Percentiles rank a stretch among this genome's conserved stretches.
Evolutionary conservation across 164 flowering plant genomes (phyloP).

Genomic region (Brasenia schreberi): DNA sequence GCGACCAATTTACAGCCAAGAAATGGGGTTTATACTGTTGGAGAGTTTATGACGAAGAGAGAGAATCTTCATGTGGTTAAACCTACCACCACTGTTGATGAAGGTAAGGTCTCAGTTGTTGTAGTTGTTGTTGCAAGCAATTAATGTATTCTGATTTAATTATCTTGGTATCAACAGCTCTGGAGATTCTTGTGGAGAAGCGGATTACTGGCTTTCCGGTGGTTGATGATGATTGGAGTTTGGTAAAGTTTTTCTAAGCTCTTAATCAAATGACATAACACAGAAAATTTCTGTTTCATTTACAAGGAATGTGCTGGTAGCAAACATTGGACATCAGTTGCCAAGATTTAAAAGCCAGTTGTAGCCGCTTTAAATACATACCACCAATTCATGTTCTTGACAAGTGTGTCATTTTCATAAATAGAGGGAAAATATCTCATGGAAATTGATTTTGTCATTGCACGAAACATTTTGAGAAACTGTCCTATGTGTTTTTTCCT

Average conservation of each 20-base stretch:
- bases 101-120: slow-evolving; percentile 32
- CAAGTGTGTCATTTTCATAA: too few species aligned
- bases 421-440: too few species aligned
- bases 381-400: not conserved
- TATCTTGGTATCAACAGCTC: slow-evolving; percentile 31
- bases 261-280: not conserved
- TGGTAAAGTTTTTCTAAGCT: slow-evolving; percentile 32
- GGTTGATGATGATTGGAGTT: slow-evolving; percentile 80
- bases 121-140: not conserved
- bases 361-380: too few species aligned
- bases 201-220: slow-evolving; percentile 96
- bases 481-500: too few species aligned
- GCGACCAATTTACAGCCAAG: slow-evolving; percentile 33
- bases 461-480: too few species aligned
- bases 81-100: slow-evolving; percentile 78
- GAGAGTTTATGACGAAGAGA: slow-evolving; percentile 84
- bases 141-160: not conserved
- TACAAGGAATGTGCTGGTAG: too few species aligned
- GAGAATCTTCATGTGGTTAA: slow-evolving; percentile 72
- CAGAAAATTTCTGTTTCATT: too few species aligned
- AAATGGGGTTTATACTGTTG: slow-evolving; percentile 62
- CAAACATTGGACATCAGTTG: too few species aligned
- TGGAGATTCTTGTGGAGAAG: slow-evolving; percentile 69
- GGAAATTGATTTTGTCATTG: too few species aligned
- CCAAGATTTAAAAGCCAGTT: too few species aligned